Base-by-base conservation (phyloP, 768 basidiomycete genomes). In the Coprinopsis sp. region DNA sequence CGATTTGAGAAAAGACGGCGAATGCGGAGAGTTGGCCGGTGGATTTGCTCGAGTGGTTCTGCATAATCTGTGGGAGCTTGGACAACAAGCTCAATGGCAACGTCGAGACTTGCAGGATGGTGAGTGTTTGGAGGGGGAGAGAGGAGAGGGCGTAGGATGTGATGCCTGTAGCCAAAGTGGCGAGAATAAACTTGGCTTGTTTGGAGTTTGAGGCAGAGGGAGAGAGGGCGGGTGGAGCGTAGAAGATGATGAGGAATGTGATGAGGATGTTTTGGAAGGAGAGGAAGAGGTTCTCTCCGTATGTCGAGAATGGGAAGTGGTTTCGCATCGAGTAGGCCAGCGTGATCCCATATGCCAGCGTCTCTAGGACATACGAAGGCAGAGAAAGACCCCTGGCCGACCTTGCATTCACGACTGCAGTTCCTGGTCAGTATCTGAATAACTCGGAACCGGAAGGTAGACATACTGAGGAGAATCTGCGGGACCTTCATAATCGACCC, bases 401-500 rank as follows among this genome's bases (percentile, higher is more conserved):
- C 21, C 74, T 70, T 4, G 82, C 81, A 34, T 72, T 73, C 6
- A 87, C 56, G 53, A 95, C 90, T 92, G 57, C 7, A 42, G 7
- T 13, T 37, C 31, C 51, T 19, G 51, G 45, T 38, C 30, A 49
- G 49, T 11, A n/a, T 18, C 29, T 33, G 21, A 44, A 5, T 46
- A 24, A 19, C 24, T 29, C 28, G 12, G 50, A 23, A 39, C 29
- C 12, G 2, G 13, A 13, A n/a, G 16, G 21, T 28, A 3, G 27
- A 71, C 87, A 59, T 55, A 90, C 89, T 90, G 44, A 91, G 76
- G 23, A 89, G 56, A n/a, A 96, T 71, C 62, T 98, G 95, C 1
- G 95, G 95, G 2, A 98, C 78, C 66, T 99, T 99, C 82, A 99
- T 88, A 51, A 99, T 89, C 2, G 86, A 83, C 0, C 94, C 94